Evolutionary conservation across 2,329 filamentous ascomycete species (phyloP), one percentile per base, ranked within the genome.

Genomic region (Aspergillus novofumigatus): DNA sequence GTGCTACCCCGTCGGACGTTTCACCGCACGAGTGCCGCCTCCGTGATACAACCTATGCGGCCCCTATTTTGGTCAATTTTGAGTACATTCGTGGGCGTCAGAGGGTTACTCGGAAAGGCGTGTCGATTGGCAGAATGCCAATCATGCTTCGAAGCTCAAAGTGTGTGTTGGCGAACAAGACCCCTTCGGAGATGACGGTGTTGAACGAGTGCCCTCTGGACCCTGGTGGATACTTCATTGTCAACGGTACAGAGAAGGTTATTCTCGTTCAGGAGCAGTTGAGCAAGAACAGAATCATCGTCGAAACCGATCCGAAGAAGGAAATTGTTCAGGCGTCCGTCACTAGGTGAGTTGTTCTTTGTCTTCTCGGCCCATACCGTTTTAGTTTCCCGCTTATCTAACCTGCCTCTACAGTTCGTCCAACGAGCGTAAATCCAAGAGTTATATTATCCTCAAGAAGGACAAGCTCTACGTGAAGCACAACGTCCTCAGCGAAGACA

Each of bases 201-300:
- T 88, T 97, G 81, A 94, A 96, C 69, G 94, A 99, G 77, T 99
- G 94, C 69, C 91, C 94, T 14, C 81, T 99, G 44, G 94, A 99
- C 70, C 94, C 95, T 0, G 94, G 94, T 61, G 94, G 94, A 53
- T 99, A 99, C 74, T 99, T 99, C 69, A 94, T 99, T 68, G 92
- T 97, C 64, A 91, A 93, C 67, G 94, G 94, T 49, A 97, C 95
- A 21, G 94, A 99, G 74, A 99, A 99, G 79, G 94, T 99, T 65
- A 99, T 99, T 69, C 80, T 99, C 47, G 95, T 99, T 14, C 94
- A 99, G 75, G 95, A 99, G 72, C 94, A 99, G 77, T 80, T 99
- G 71, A 99, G 94, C 83, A 99, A 99, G 83, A 99, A 99, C 76
- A 87, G 94, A 79, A 90, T 99, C 68, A 97, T 99, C 72, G 93